Conservation (phyloP, 1,284 basidiomycete species). For the Amylostereum areolatum region DNA sequence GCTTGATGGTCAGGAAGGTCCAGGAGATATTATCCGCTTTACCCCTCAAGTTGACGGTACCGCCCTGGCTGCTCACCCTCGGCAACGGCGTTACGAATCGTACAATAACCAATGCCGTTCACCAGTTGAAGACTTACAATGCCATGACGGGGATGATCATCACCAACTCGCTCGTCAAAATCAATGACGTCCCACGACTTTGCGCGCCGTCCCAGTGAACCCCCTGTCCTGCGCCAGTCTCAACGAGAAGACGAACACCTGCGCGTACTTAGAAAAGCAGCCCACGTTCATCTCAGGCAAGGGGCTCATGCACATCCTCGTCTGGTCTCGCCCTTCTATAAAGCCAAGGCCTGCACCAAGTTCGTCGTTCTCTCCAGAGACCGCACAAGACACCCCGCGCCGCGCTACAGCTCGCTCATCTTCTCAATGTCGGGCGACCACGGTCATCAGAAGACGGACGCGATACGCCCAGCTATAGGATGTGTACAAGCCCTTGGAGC, state of each 20-base stretch:
- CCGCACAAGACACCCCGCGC: no score
- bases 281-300: no score
- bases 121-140: conserved; percentile 80
- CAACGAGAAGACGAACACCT: conserved; percentile 81
- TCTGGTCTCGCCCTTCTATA: no score
- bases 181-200: conserved; percentile 96
- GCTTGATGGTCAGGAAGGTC: no score
- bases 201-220: conserved; percentile 83
- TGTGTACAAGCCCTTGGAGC: conserved; percentile 85
- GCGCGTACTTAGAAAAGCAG: conserved; percentile 69
- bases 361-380: no score
- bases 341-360: no score
- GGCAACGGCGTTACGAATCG: conserved; percentile 81
- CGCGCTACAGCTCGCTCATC: no score
- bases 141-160: conserved; percentile 95
- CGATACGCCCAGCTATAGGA: no score
- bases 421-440: no score
- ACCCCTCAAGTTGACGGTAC: conserved; percentile 98
- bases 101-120: conserved; percentile 73
- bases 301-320: no score
- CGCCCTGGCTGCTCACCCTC: conserved; percentile 84
- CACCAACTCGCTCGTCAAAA: conserved; percentile 86
- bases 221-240: conserved; percentile 84
- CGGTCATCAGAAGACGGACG: no score
- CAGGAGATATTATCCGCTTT: no score